Percentiles rank a stretch among this genome's conserved stretches.
Evolutionary conservation across 331 rosid genomes (phyloP).

Genomic region (Ulmus americana): DNA sequence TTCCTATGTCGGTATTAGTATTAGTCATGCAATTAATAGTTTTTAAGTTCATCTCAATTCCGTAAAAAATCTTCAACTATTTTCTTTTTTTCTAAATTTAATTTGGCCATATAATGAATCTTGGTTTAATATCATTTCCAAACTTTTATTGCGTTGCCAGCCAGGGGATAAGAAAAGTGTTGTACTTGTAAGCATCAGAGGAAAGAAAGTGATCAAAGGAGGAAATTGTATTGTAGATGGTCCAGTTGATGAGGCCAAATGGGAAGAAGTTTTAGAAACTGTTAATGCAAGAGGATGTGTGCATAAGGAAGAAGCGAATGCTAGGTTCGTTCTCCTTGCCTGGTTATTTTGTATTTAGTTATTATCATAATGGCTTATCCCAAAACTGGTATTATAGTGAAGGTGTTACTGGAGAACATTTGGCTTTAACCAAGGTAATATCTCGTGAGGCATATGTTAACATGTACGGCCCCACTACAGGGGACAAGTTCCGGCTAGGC

Average conservation of each 20-base stretch:
- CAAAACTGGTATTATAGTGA: slow-evolving; percentile 55
- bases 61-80: background rate
- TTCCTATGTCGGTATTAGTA: background rate
- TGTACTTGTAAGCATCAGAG: slow-evolving; percentile 72
- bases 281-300: slow-evolving; percentile 37
- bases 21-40: background rate
- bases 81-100: background rate
- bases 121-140: background rate
- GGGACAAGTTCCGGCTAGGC: slow-evolving; percentile 89
- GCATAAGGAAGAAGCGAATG: slow-evolving; percentile 46
- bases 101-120: no score
- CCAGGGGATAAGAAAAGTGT: slow-evolving; percentile 78
- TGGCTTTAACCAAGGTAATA: slow-evolving; percentile 40
- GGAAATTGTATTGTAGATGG: slow-evolving; percentile 71
- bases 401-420: slow-evolving; percentile 58
- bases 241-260: slow-evolving; percentile 42
- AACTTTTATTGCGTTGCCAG: slow-evolving; percentile 40
- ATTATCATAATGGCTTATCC: slow-evolving; percentile 25
- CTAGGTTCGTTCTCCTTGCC: slow-evolving; percentile 46
- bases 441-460: slow-evolving; percentile 65
- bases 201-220: slow-evolving; percentile 73
- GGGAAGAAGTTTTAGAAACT: slow-evolving; percentile 42
- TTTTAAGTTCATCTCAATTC: background rate
- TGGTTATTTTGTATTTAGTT: slow-evolving; percentile 9
- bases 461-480: slow-evolving; percentile 82